Base-by-base conservation (phyloP, 306 rosid species). In the Fragaria nilgerrensis region DNA sequence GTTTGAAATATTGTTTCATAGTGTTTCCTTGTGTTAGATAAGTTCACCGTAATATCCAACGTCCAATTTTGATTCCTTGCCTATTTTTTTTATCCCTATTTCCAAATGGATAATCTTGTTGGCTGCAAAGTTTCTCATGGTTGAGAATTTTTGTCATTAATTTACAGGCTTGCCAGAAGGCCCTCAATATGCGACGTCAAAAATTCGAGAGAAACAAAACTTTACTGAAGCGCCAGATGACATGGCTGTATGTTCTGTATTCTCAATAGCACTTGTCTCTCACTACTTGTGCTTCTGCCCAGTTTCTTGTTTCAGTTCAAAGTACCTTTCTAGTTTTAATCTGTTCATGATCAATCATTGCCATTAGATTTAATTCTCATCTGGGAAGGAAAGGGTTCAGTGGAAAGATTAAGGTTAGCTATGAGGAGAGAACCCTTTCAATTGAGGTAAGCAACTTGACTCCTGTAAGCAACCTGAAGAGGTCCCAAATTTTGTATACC, bases 371-470 rank as follows among this genome's bases (percentile, higher is more conserved):
- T 74, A 92, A 92, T 87, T 78, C 81, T 39, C 92, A 95, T 87
- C 86, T 95, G 87, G 76, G 85, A 55, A 95, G 84, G 86, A 95
- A 95, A 77, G 98, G 98, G 70, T 87, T 92, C 81, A 88, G 97
- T 80, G 98, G 98, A 45, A 78, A 76, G 47, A 89, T 90, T 77
- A 87, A 76, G 81, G 86, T 95, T 62, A 79, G 76, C 84, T 90
- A 88, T 67, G 92, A 90, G 81, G 87, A 88, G 68, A 87, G 80
- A 87, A 92, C 93, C 75, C 91, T 95, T 70, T 76, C 86, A 58
- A 84, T 92, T 86, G 96, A 95, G 93, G 98, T 90, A 87, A 79
- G 82, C 70, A 73, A n/a, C 44, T 52, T 37, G 49, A 52, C 70
- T 25, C 64, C n/a, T 77, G 19, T 7, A 27, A 27, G 29, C 29